phyloP scores from a whole-genome alignment of 306 rosid genomes.

The Dryas octopetala region DNA sequence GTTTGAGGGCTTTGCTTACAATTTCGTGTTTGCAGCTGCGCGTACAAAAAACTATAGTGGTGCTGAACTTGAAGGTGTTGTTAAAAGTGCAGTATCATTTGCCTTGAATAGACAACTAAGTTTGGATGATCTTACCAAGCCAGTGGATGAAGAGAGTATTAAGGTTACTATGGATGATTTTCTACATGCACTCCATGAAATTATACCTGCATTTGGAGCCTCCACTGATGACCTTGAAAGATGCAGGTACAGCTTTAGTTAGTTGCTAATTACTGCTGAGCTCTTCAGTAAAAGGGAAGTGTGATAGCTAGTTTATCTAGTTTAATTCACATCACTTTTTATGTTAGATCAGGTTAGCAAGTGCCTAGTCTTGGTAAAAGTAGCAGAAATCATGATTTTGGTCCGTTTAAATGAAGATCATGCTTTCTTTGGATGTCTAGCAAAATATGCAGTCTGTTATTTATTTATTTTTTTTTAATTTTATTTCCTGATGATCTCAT shows the following conservation, averaged over 20 bases:
- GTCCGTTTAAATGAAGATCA: not conserved
- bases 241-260: constrained; percentile 66
- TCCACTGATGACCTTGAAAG: constrained; percentile 96
- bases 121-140: constrained; percentile 90
- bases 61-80: constrained; percentile 99
- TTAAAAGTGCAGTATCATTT: constrained; percentile 96
- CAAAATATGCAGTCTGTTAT: not conserved
- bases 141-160: constrained; percentile 92
- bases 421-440: not conserved
- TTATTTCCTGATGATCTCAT: constrained; percentile 12
- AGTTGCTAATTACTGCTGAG: constrained; percentile 5
- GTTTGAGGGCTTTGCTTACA: constrained; percentile 11
- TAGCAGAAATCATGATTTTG: not conserved
- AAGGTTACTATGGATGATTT: constrained; percentile 96
- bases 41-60: constrained; percentile 96
- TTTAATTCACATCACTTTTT: constrained; percentile 6
- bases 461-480: not conserved
- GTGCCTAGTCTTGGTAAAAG: not conserved
- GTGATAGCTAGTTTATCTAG: constrained; percentile 16
- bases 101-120: constrained; percentile 95
- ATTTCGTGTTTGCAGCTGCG: constrained; percentile 66
- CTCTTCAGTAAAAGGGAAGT: constrained; percentile 7
- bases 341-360: not conserved
- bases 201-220: constrained; percentile 92
- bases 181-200: constrained; percentile 78